Evolutionary conservation across 331 rosid genomes (phyloP).

Genomic region (Spiraea crenata): DNA sequence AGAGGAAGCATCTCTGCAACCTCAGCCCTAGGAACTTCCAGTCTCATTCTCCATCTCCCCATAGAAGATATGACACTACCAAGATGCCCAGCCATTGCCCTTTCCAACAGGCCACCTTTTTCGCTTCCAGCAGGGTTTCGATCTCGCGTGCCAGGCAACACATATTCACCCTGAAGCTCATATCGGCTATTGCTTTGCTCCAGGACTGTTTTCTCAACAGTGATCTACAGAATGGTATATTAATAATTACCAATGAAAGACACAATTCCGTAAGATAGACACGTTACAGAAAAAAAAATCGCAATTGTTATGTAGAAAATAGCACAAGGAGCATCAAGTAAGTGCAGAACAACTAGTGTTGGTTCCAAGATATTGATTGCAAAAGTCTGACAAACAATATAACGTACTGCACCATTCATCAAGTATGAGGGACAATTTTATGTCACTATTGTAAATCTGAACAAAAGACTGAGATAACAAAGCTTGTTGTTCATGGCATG

Average conservation of each 20-base stretch:
- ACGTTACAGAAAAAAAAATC: constrained; percentile 10
- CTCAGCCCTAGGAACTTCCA: constrained; percentile 84
- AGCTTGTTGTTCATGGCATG: background rate
- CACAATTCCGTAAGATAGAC: background rate
- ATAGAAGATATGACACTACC: constrained; percentile 88
- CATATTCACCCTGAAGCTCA: constrained; percentile 98
- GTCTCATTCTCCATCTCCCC: constrained; percentile 99
- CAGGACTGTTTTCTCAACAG: constrained; percentile 79
- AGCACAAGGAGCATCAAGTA: background rate
- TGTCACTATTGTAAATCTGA: background rate
- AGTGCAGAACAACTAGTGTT: constrained; percentile 3
- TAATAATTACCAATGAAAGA: background rate
- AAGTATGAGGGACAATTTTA: background rate
- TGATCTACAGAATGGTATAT: constrained; percentile 41
- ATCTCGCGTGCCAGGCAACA: constrained; percentile 74
- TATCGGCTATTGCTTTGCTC: constrained; percentile 85
- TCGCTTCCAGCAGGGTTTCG: constrained; percentile 50
- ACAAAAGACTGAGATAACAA: background rate
- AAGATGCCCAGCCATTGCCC: constrained; percentile 66
- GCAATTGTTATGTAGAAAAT: constrained; percentile 4
- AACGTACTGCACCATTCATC: background rate
- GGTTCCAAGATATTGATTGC: background rate
- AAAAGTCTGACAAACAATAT: background rate
- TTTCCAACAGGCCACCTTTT: constrained; percentile 48
- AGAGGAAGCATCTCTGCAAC: constrained; percentile 97